These are phyloP conservation scores for Luzula sylvatica DNA, from an alignment of 176 grass and related monocot genomes.

Conservation along the genomic window DNA sequence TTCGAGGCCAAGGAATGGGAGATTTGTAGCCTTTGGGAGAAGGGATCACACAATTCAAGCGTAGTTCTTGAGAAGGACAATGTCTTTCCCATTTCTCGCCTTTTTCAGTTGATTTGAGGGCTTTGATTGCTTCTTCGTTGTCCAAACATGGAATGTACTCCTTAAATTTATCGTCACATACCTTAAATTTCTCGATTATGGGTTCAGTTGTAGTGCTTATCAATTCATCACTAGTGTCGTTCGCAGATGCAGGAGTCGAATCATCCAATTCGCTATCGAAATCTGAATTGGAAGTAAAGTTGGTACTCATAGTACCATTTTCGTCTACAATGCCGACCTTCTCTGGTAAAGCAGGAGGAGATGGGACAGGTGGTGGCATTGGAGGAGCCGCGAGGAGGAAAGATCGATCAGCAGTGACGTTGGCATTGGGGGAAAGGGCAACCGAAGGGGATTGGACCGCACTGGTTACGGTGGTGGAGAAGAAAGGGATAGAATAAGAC, in stretches of 20 bases:
- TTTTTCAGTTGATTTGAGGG: constrained; percentile 25
- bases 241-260: background rate
- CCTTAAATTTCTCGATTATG: constrained; percentile 19
- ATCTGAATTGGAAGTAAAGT: constrained; percentile 23
- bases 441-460: constrained; percentile 1
- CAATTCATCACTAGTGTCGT: background rate
- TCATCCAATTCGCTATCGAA: constrained; percentile 9
- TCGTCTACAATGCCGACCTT: constrained; percentile 34
- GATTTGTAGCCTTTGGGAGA: constrained; percentile 30
- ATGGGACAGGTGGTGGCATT: background rate
- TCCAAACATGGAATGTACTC: constrained; percentile 48
- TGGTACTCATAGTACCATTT: constrained; percentile 29
- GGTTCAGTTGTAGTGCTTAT: background rate
- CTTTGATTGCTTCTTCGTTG: constrained; percentile 25
- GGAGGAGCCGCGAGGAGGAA: background rate
- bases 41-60: constrained; percentile 33
- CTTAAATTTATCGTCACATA: constrained; percentile 24
- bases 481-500: constrained; percentile 19
- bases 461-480: background rate
- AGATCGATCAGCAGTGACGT: background rate
- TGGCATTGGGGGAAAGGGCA: constrained; percentile 22
- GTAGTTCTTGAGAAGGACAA: constrained; percentile 23
- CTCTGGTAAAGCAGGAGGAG: background rate
- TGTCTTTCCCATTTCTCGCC: constrained; percentile 41
- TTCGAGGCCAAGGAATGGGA: constrained; percentile 44